phyloP scores from a whole-genome alignment of 106 monocot species.

The Allium fistulosum region DNA sequence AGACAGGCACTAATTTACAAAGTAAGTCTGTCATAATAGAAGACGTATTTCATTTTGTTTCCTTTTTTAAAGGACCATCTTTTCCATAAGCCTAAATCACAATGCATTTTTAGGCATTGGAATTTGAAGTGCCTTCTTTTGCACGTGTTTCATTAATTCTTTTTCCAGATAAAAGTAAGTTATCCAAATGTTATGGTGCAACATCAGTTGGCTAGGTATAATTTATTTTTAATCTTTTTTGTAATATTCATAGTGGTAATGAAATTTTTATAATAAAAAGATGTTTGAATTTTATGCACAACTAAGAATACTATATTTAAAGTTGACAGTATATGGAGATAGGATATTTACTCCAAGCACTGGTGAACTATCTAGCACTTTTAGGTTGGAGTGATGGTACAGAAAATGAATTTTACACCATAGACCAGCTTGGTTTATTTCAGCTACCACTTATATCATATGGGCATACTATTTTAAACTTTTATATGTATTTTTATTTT shows the following conservation, averaged over 20 bases:
- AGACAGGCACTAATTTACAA: conserved; percentile 96
- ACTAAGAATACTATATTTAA: too few species aligned
- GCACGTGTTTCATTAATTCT: conserved; percentile 99
- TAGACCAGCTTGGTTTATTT: conserved; percentile 77
- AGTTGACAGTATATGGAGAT: conserved; percentile 71
- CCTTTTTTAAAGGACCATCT: too few species aligned
- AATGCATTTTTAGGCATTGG: conserved; percentile 58
- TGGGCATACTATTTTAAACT: neutral
- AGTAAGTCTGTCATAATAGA: conserved; percentile 15
- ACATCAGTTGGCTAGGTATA: conserved; percentile 98
- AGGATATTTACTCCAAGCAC: conserved; percentile 94
- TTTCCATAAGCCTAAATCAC: neutral
- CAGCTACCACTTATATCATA: neutral
- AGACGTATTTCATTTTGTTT: too few species aligned
- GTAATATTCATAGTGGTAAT: too few species aligned
- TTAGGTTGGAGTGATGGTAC: conserved; percentile 99
- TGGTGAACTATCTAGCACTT: conserved; percentile 92
- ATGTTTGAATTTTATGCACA: too few species aligned
- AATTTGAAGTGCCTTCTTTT: conserved; percentile 87
- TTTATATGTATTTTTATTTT: conserved; percentile 6
- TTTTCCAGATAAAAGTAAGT: conserved; percentile 94
- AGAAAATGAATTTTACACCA: conserved; percentile 96
- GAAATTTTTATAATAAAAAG: too few species aligned
- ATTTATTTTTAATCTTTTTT: neutral
- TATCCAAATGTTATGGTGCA: conserved; percentile 99